A percentile compares a stretch with the other conserved stretches of the same genome.
These are phyloP conservation scores for Taxawa tesnikishii DNA, from an alignment of 2,329 filamentous ascomycete species.

Conservation along the genomic window DNA sequence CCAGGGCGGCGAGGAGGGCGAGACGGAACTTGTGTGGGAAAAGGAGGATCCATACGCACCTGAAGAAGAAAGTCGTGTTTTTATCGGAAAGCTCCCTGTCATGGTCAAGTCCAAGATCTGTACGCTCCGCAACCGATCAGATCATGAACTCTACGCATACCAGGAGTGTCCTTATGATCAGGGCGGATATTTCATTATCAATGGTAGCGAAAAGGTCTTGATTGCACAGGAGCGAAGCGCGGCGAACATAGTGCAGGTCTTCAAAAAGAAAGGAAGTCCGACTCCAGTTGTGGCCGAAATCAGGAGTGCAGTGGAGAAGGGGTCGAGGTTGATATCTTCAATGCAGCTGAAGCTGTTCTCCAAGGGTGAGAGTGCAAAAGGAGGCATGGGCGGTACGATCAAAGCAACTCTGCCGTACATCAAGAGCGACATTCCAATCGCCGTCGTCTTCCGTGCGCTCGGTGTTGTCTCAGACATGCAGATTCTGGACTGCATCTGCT, in stretches of 20 bases:
- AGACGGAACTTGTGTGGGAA: constrained; percentile 33
- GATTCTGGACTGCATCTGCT: constrained; percentile 95
- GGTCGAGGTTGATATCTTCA: constrained; percentile 85
- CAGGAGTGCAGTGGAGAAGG: constrained; percentile 89
- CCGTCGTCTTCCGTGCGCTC: constrained; percentile 87
- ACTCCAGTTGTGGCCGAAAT: constrained; percentile 94
- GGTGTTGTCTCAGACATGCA: constrained; percentile 96
- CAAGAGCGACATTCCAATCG: constrained; percentile 85
- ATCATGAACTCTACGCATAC: constrained; percentile 77
- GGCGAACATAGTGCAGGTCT: constrained; percentile 97
- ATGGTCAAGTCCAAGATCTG: constrained; percentile 98
- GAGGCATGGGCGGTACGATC: constrained; percentile 75
- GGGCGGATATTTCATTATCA: constrained; percentile 98
- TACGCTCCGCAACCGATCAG: constrained; percentile 69
- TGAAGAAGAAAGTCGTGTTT: constrained; percentile 57
- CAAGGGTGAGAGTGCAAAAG: constrained; percentile 69
- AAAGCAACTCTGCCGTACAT: constrained; percentile 87
- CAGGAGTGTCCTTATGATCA: constrained; percentile 98
- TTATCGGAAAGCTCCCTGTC: constrained; percentile 89
- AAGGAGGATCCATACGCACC: constrained; percentile 21
- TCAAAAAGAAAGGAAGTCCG: constrained; percentile 93
- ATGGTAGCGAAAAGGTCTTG: constrained; percentile 94
- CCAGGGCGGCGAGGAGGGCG: constrained; percentile 33
- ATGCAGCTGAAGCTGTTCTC: constrained; percentile 82
- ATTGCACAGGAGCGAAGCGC: constrained; percentile 97